These are phyloP conservation scores for Gamarada debralockiae DNA, from an alignment of 495 filamentous ascomycete species.

Conservation along the genomic window DNA sequence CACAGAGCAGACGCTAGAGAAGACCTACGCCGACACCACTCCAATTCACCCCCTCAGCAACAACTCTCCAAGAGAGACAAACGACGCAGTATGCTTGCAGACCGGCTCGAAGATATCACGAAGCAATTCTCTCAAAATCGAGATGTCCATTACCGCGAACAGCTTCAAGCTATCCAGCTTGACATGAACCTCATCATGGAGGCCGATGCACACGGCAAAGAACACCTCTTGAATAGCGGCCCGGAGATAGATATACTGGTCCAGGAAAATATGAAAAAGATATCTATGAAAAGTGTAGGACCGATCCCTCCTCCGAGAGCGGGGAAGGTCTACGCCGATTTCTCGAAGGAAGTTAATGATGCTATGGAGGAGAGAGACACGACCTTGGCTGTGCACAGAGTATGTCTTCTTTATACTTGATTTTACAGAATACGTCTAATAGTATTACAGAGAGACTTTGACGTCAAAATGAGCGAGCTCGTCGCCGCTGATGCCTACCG, in stretches of 20 bases:
- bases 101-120: constrained; percentile 68
- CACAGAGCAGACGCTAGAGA: constrained; percentile 8
- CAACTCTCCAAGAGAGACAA: constrained; percentile 84
- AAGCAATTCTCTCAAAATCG: constrained; percentile 74
- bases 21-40: constrained; percentile 6
- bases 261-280: constrained; percentile 28
- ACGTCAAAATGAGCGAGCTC: constrained; percentile 49
- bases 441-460: constrained; percentile 43
- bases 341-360: constrained; percentile 81
- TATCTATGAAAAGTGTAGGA: constrained; percentile 41
- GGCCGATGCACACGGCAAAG: constrained; percentile 72
- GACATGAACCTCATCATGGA: constrained; percentile 84
- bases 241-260: constrained; percentile 64
- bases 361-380: constrained; percentile 79
- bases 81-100: constrained; percentile 70
- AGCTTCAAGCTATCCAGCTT: constrained; percentile 81
- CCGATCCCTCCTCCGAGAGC: constrained; percentile 55
- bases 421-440: constrained; percentile 9
- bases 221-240: constrained; percentile 66
- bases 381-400: constrained; percentile 68
- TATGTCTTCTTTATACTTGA: constrained; percentile 40
- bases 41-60: constrained; percentile 26
- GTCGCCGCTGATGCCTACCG: constrained; percentile 54
- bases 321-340: constrained; percentile 77
- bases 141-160: constrained; percentile 80